Percentiles rank a stretch among this genome's conserved stretches.
Conservation (phyloP, 768 basidiomycete genomes). For the Trametes cubensis region DNA sequence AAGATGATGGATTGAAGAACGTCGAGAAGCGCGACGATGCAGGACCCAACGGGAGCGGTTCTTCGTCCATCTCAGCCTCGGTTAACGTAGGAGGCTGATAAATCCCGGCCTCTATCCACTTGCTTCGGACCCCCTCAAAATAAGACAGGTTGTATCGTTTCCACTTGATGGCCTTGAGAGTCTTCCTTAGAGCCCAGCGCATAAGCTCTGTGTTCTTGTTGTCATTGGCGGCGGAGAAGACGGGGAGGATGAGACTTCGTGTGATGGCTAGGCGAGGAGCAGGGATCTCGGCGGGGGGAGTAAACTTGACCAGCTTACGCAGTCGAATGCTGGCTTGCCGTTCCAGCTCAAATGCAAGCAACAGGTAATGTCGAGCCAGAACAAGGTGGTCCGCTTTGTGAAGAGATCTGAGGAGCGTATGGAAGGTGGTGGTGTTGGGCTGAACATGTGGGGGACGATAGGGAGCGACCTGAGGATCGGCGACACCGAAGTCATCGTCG, state of each 20-base stretch:
- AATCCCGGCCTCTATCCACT: conserved; percentile 24
- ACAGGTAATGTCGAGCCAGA: conserved; percentile 68
- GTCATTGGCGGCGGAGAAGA: conserved; percentile 60
- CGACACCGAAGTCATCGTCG: conserved; percentile 59
- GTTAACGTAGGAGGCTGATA: conserved; percentile 23
- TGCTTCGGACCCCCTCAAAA: conserved; percentile 38
- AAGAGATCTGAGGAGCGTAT: conserved; percentile 61
- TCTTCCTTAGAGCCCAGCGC: conserved; percentile 57
- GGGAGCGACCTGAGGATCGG: conserved; percentile 42
- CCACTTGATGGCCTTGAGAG: conserved; percentile 47
- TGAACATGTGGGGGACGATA: conserved; percentile 46
- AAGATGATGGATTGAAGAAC: conserved; percentile 22
- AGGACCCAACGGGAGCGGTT: conserved; percentile 2
- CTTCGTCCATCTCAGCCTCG: conserved; percentile 1
- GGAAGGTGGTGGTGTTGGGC: conserved; percentile 72
- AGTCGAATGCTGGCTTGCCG: conserved; percentile 38
- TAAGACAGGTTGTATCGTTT: conserved; percentile 53
- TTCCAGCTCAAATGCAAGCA: conserved; percentile 54
- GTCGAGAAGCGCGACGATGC: conserved; percentile 16
- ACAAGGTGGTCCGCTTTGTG: conserved; percentile 49
- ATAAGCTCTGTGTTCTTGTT: conserved; percentile 60
- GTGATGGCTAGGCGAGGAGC: conserved; percentile 61
- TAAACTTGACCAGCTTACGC: conserved; percentile 29
- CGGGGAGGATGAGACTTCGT: conserved; percentile 56
- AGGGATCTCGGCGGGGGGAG: conserved; percentile 38